A percentile compares a stretch with the other conserved stretches of the same genome.
Conservation (phyloP, 306 rosid species). For the Begonia fuchsioides region DNA sequence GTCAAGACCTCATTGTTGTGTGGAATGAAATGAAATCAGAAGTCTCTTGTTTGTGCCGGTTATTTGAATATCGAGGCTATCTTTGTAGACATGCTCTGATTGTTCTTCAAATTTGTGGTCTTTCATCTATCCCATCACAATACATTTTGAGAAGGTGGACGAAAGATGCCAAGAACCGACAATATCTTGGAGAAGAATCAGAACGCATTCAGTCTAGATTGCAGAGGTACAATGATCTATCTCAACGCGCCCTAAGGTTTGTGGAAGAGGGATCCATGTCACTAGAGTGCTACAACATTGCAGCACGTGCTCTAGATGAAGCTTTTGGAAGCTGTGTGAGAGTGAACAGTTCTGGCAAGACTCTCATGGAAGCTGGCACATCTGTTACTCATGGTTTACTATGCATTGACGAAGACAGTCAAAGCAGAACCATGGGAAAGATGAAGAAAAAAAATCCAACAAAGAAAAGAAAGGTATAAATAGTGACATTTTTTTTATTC, state of each 20-base stretch:
- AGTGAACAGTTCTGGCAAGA: slow-evolving; percentile 46
- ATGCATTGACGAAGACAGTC: slow-evolving; percentile 64
- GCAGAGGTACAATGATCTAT: slow-evolving; percentile 66
- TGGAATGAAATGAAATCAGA: slow-evolving; percentile 61
- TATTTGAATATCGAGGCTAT: slow-evolving; percentile 84
- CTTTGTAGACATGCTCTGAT: slow-evolving; percentile 93
- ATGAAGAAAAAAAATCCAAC: slow-evolving; percentile 70
- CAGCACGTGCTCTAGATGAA: slow-evolving; percentile 56
- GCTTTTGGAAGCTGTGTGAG: slow-evolving; percentile 50
- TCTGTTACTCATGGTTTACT: slow-evolving; percentile 59
- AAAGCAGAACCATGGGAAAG: slow-evolving; percentile 65
- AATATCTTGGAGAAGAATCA: slow-evolving; percentile 46
- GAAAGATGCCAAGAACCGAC: slow-evolving; percentile 63
- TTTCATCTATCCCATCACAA: slow-evolving; percentile 59
- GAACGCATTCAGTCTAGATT: slow-evolving; percentile 46
- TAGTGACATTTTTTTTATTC: slow-evolving; percentile 2
- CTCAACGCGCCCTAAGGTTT: slow-evolving; percentile 64
- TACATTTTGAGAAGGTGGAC: slow-evolving; percentile 91
- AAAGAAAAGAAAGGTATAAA: slow-evolving; percentile 79
- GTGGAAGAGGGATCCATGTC: slow-evolving; percentile 79
- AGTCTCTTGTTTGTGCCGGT: slow-evolving; percentile 68
- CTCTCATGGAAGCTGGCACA: slow-evolving; percentile 55
- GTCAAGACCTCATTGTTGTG: slow-evolving; percentile 48
- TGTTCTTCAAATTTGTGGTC: slow-evolving; percentile 82
- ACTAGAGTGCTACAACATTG: slow-evolving; percentile 72